Conservation (phyloP, 2,329 filamentous ascomycete species). For the Penicillium hordei region DNA sequence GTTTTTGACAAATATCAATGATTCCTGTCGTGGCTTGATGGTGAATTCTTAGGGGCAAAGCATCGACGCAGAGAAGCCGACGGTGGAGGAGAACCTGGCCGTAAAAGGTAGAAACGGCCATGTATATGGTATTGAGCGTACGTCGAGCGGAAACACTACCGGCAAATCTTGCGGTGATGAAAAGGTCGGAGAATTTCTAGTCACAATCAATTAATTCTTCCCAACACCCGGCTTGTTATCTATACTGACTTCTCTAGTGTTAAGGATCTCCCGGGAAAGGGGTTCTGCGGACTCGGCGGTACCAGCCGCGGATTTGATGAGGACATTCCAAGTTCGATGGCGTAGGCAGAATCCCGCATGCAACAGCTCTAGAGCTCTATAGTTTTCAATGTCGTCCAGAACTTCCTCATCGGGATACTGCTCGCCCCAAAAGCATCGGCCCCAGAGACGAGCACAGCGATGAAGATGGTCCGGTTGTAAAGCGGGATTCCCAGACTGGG, state of each 20-base stretch:
- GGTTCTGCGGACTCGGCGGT: constrained; percentile 19
- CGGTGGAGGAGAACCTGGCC: constrained; percentile 36
- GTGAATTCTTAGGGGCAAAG: constrained; percentile 24
- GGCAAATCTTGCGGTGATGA: constrained; percentile 37
- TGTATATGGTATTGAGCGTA: constrained; percentile 38
- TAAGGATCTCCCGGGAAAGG: constrained; percentile 28
- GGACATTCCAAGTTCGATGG: constrained; percentile 32
- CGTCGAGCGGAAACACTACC: constrained; percentile 31
- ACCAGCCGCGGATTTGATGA: constrained; percentile 23
- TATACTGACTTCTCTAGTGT: constrained; percentile 27
- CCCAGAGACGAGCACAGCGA: constrained; percentile 38
- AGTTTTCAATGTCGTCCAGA: constrained; percentile 42
- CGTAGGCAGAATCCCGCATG: constrained; percentile 32
- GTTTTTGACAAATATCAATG: constrained; percentile 35
- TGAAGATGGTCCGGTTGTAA: constrained; percentile 36
- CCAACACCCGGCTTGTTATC: too few relatives aligned
- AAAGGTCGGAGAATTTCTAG: constrained; percentile 39
- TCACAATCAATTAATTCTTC: background rate
- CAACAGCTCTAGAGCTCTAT: constrained; percentile 36
- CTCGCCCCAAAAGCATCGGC: constrained; percentile 38
- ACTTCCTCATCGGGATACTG: constrained; percentile 40
- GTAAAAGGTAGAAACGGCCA: constrained; percentile 37
- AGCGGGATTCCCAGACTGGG: constrained; percentile 33
- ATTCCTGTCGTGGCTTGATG: constrained; percentile 32
- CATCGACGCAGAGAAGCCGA: constrained; percentile 28